Evolutionary conservation across 176 grass and related monocot genomes (phyloP).

Genomic region (Calamus simplicifolius): DNA sequence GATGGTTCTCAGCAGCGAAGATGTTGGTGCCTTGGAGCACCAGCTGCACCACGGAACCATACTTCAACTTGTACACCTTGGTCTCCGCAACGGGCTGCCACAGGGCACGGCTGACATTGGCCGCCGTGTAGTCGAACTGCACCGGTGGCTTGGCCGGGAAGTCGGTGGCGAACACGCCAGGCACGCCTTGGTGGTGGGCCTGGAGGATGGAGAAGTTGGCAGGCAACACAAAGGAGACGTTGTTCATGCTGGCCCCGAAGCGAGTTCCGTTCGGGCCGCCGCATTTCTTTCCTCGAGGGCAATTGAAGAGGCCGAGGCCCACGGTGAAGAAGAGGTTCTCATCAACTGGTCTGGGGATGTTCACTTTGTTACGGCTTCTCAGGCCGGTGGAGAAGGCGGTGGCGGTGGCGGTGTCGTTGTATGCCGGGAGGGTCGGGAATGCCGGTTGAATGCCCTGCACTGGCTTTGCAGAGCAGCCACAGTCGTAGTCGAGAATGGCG

Average conservation of each 20-base stretch:
- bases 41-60: constrained; percentile 5
- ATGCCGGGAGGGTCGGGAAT: constrained; percentile 1
- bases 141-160: constrained; percentile 4
- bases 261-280: constrained; percentile 1
- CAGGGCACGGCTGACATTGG: background rate
- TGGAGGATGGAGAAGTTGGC: constrained; percentile 4
- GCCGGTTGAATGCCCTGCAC: background rate
- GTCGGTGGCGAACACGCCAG: constrained; percentile 11
- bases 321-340: constrained; percentile 14
- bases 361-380: background rate
- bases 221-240: constrained; percentile 6
- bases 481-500: constrained; percentile 1
- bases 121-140: constrained; percentile 10
- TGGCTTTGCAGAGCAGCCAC: background rate
- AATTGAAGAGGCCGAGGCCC: constrained; percentile 2
- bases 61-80: constrained; percentile 1
- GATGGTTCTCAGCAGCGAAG: constrained; percentile 9
- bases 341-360: background rate
- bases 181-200: constrained; percentile 4
- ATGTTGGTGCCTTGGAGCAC: constrained; percentile 17
- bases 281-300: background rate
- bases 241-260: constrained; percentile 13
- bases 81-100: constrained; percentile 2
- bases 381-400: background rate
- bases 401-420: constrained; percentile 1